Conservation (phyloP, 1,284 basidiomycete species). For the Neotropicomus parvogracilis region DNA sequence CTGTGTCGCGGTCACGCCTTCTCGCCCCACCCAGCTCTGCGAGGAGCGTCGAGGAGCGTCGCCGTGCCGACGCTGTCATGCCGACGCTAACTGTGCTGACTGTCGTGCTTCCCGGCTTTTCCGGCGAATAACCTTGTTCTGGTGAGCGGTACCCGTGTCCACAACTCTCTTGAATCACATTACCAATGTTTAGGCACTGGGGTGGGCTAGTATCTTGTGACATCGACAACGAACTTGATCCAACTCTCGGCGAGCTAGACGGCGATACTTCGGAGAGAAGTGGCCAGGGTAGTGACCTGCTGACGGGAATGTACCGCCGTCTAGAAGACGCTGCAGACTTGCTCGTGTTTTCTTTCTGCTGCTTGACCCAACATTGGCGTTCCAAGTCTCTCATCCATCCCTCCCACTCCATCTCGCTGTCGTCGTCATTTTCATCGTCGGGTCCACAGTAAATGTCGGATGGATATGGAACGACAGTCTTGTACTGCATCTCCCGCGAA, state of each 20-base stretch:
- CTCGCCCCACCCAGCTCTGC: conserved; percentile 2
- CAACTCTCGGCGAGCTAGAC: conserved; percentile 28
- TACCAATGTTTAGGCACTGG: conserved; percentile 23
- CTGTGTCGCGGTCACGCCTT: conserved; percentile 8
- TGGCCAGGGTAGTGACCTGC: conserved; percentile 22
- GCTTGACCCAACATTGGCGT: conserved; percentile 35
- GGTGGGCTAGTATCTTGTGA: conserved; percentile 18
- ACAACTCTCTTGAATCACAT: conserved; percentile 17
- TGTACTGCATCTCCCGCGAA: conserved; percentile 20
- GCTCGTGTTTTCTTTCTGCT: conserved; percentile 6
- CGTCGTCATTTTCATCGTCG: conserved; percentile 37
- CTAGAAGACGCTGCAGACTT: background rate
- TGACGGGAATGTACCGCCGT: background rate
- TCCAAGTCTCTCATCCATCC: conserved; percentile 52
- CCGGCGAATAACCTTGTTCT: conserved; percentile 9
- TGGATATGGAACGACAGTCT: conserved; percentile 4
- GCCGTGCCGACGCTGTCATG: conserved; percentile 5
- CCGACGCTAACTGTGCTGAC: conserved; percentile 30
- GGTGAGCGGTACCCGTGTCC: background rate
- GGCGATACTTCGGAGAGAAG: conserved; percentile 32
- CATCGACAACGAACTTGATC: conserved; percentile 24
- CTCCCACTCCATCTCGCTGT: conserved; percentile 60
- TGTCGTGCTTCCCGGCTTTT: conserved; percentile 11
- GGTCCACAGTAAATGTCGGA: conserved; percentile 14
- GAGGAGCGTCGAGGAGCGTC: conserved; percentile 29